A percentile compares a stretch with the other conserved stretches of the same genome.
Evolutionary conservation across 2,329 filamentous ascomycete genomes (phyloP).

Genomic region (Hymenoscyphus repandus): DNA sequence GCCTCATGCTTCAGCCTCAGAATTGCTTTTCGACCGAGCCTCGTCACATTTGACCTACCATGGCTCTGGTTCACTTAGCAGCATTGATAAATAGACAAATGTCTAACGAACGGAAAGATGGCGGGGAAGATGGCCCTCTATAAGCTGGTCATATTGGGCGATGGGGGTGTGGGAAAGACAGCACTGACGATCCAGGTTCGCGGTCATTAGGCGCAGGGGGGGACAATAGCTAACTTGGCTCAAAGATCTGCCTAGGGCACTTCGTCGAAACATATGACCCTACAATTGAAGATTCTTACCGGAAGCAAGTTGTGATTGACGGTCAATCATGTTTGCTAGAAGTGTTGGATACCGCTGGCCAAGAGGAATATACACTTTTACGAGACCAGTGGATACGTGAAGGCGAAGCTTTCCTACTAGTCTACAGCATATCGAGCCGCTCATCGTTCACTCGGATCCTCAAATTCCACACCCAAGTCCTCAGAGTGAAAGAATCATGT

Average conservation of each 20-base stretch:
- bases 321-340: conserved; percentile 3
- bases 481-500: neutral
- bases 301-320: conserved; percentile 3
- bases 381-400: conserved; percentile 4
- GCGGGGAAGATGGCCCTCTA: neutral
- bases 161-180: conserved; percentile 6
- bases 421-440: conserved; percentile 4
- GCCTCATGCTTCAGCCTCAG: too few species aligned
- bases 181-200: conserved; percentile 4
- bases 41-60: too few species aligned
- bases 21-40: too few species aligned
- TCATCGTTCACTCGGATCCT: neutral
- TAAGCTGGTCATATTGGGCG: conserved; percentile 3
- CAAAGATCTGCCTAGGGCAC: neutral
- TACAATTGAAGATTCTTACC: conserved; percentile 6
- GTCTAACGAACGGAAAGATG: too few species aligned
- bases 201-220: neutral
- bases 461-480: neutral
- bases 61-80: too few species aligned
- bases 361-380: conserved; percentile 6
- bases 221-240: neutral
- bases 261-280: conserved; percentile 5
- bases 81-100: too few species aligned
- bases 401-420: conserved; percentile 1
- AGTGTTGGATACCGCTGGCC: conserved; percentile 6